Evolutionary conservation across 768 basidiomycete species (phyloP).

Genomic region (Chlorophyllum brunneum): DNA sequence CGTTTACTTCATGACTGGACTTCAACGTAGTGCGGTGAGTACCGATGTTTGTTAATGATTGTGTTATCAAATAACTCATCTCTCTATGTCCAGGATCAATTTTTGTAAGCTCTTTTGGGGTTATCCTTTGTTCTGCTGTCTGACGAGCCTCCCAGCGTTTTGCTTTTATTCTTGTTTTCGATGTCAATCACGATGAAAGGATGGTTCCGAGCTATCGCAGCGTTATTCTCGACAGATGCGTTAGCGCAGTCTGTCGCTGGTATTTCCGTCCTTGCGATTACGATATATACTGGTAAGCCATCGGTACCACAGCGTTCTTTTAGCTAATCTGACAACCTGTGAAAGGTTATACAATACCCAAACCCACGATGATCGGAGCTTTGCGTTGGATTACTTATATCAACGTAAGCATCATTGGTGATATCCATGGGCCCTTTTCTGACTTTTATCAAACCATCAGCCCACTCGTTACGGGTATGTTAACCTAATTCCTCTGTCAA

Average conservation of each 20-base stretch:
- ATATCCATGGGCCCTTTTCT: background rate
- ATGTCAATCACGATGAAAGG: conserved; percentile 68
- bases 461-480: conserved; percentile 19
- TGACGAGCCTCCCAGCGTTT: conserved; percentile 34
- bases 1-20: conserved; percentile 59
- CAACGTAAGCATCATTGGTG: conserved; percentile 36
- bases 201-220: conserved; percentile 70
- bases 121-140: background rate
- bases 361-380: conserved; percentile 63
- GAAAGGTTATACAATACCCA: conserved; percentile 41
- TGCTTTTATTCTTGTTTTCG: conserved; percentile 52
- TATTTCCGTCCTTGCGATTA: conserved; percentile 27
- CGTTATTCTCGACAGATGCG: conserved; percentile 55
- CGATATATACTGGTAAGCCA: conserved; percentile 27
- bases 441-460: conserved; percentile 12
- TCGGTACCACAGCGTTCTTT: background rate
- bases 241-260: conserved; percentile 61
- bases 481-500: too few species aligned
- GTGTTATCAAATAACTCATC: background rate
- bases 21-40: conserved; percentile 42
- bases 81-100: conserved; percentile 5
- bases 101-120: conserved; percentile 11
- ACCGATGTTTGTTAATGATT: background rate
- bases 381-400: conserved; percentile 65
- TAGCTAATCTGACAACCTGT: background rate